phyloP scores from a whole-genome alignment of 2,329 filamentous ascomycete species.

The Simplicillium sp. region DNA sequence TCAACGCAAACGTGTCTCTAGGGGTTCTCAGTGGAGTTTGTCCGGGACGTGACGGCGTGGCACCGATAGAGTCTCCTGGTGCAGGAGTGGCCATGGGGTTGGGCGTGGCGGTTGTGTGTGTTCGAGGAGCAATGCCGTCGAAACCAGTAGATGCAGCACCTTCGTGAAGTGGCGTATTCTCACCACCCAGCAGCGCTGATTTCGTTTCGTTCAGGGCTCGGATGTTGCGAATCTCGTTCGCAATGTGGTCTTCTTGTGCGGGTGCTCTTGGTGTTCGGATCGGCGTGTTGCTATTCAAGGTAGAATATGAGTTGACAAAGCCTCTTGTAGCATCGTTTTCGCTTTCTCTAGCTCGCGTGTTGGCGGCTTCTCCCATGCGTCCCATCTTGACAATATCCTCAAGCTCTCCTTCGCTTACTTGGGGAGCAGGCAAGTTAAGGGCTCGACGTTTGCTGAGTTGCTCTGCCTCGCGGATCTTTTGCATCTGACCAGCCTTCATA shows the following conservation, averaged over 20 bases:
- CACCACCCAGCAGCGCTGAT: conserved; percentile 84
- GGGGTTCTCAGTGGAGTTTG: conserved; percentile 83
- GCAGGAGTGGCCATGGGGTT: conserved; percentile 93
- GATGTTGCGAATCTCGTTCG: conserved; percentile 94
- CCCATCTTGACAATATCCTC: conserved; percentile 99
- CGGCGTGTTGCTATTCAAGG: conserved; percentile 70
- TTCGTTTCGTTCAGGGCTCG: conserved; percentile 86
- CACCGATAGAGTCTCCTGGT: conserved; percentile 49
- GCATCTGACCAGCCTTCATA: conserved; percentile 85
- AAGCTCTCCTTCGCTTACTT: conserved; percentile 85
- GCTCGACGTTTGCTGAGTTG: conserved; percentile 87
- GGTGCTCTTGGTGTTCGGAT: conserved; percentile 89
- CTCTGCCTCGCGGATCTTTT: conserved; percentile 90
- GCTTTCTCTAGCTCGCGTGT: conserved; percentile 60
- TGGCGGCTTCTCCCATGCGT: conserved; percentile 81
- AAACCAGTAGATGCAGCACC: conserved; percentile 78
- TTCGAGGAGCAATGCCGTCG: conserved; percentile 71
- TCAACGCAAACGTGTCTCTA: conserved; percentile 78
- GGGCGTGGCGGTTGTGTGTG: conserved; percentile 77
- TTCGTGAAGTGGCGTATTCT: conserved; percentile 83
- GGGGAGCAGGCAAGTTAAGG: conserved; percentile 76
- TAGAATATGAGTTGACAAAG: conserved; percentile 78
- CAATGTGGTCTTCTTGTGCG: conserved; percentile 87
- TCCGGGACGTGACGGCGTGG: conserved; percentile 60
- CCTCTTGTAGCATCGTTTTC: conserved; percentile 81